Evolutionary conservation across 2,329 filamentous ascomycete genomes (phyloP).

Genomic region (Colletotrichum gloeosporioides): DNA sequence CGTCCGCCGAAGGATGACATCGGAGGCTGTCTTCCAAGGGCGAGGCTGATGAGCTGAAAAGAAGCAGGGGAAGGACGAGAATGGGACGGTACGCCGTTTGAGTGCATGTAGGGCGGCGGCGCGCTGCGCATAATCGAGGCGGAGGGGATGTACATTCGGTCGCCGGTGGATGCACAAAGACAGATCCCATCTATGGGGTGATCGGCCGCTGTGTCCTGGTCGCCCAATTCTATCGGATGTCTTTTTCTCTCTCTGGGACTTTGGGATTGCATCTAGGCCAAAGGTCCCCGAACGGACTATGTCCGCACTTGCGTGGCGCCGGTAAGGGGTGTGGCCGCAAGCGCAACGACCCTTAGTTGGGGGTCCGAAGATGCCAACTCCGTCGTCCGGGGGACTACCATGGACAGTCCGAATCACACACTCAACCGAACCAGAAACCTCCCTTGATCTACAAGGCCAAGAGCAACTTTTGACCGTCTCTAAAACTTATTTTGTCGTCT

Average conservation of each 20-base stretch:
- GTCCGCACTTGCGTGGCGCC: neutral
- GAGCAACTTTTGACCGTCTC: no score
- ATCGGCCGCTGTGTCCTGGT: neutral
- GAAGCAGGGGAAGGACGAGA: neutral
- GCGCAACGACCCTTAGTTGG: constrained; percentile 17
- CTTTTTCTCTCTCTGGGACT: neutral
- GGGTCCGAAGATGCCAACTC: constrained; percentile 20
- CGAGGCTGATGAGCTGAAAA: neutral
- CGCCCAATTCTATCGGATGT: neutral
- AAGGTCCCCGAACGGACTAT: neutral
- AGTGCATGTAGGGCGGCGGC: neutral
- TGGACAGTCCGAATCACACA: neutral
- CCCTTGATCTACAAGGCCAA: neutral
- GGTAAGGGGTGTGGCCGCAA: neutral
- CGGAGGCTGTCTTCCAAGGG: neutral
- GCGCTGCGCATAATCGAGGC: neutral
- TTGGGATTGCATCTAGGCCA: neutral
- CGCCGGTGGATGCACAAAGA: neutral
- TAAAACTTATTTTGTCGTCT: neutral
- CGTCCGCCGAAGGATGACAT: neutral
- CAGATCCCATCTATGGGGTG: neutral
- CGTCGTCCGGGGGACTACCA: constrained; percentile 13
- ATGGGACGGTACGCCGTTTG: neutral
- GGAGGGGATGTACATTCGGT: neutral
- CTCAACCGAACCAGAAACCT: neutral